Base-by-base conservation (phyloP, 257 asterid species). In the Nicotiana paniculata region DNA sequence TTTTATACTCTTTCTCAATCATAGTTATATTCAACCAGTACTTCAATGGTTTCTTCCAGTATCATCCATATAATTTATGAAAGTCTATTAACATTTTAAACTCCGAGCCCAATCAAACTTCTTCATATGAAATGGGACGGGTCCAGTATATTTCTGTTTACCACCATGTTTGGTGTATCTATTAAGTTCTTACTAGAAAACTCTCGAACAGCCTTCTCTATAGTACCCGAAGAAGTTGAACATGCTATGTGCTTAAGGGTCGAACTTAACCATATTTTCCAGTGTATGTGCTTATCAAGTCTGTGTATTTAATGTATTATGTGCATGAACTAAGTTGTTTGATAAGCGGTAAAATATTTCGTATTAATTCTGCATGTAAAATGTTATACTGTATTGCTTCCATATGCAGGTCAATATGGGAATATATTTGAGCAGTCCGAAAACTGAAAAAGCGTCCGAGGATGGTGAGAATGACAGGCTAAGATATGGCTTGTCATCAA, bases 381-480 rank as follows among this genome's bases (percentile, higher is more conserved):
- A 80, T 64, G 77, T 6, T 28, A 32, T 63, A 30, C 24, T 80
- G 76, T 51, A 17, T 48, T 51, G 18, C 37, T 72, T 81, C 30
- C 35, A 63, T 54, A 82, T 88, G 89, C 90, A 90, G 97, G 86
- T 82, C 82, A 86, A 82, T 43, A 95, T 95, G 99, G 99, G 99
- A 76, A 91, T 88, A 83, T 95, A 93, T 90, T 87, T 95, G 32
- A 93, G 98, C 91, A 89, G 92, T 89, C 99, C 99, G 79, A 91
- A 84, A 85, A 93, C 94, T 46, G 98, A 90, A 69, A 95, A 95
- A 90, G 61, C 79, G 57, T 92, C 97, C 2, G 92, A 90, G 84
- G 97, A 93, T 84, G 97, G 98, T 79, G 99, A 92, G 88, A 93
- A 90, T 79, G 90, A 85, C 67, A 90, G 82, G 87, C 93, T 95